Evolutionary conservation across 352 stramenopile species (phyloP), one percentile per base, ranked within the genome.

Genomic region (Pythium plurisporium): DNA sequence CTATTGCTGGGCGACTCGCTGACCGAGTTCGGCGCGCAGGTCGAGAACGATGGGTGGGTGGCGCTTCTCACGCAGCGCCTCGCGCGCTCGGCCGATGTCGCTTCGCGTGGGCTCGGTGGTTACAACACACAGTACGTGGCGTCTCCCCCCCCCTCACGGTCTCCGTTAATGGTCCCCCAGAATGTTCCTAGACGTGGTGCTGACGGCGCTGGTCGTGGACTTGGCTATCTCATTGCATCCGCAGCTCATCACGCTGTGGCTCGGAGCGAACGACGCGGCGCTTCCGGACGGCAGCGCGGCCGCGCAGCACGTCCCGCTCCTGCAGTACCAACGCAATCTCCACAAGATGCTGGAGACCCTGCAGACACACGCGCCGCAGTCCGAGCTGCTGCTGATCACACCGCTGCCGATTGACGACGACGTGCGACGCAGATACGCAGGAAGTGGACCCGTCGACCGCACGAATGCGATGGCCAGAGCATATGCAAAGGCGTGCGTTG

Each of bases 91-190:
- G 73, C 71, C 19, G 74, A 86, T 42, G 67, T 76, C 9, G 25
- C 81, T 30, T 82, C 82, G 53, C 73, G 78, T 27, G 78, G 75
- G 1, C 59, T 79, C 25, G 68, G 63, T 14, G 78, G 75, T 29
- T 86, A 82, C 62, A 88, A 81, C 54, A 74, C 78, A 31, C 72
- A 70, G 69, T 34, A n/a, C n/a, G n/a, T n/a, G n/a, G n/a, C n/a
- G n/a, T n/a, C n/a, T n/a, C n/a, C n/a, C n/a, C n/a, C n/a, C n/a
- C n/a, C n/a, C n/a, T n/a, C n/a, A n/a, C n/a, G n/a, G n/a, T n/a
- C n/a, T n/a, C n/a, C n/a, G n/a, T n/a, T n/a, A n/a, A n/a, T n/a
- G n/a, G n/a, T n/a, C n/a, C n/a, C n/a, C n/a, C n/a, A n/a, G n/a
- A n/a, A n/a, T 58, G 42, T 70, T 71, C 23, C 41, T 72, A 4